Conservation (phyloP, 2,329 filamentous ascomycete genomes). For the Trichoderma arundinaceum region DNA sequence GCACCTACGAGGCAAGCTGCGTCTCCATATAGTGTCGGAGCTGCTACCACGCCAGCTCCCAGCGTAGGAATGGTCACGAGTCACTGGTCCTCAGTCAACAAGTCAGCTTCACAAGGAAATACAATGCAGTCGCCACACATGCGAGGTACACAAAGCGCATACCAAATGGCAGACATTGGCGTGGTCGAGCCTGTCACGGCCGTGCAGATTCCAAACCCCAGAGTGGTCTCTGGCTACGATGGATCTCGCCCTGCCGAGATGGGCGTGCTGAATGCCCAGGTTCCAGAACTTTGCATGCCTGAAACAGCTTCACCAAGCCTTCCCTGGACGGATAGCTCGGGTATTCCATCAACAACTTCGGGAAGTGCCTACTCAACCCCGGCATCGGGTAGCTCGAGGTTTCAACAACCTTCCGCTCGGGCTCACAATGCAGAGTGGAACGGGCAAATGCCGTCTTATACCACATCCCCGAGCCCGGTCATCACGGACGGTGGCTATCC, state of each 20-base stretch:
- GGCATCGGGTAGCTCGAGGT: conserved; percentile 47
- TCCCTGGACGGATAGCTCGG: conserved; percentile 47
- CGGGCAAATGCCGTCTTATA: conserved; percentile 40
- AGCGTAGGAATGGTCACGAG: conserved; percentile 33
- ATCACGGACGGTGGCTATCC: conserved; percentile 37
- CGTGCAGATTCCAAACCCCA: conserved; percentile 33
- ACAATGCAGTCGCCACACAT: conserved; percentile 33
- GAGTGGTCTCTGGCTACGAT: conserved; percentile 34
- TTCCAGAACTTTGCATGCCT: conserved; percentile 36
- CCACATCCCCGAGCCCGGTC: conserved; percentile 35
- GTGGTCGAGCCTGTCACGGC: conserved; percentile 34
- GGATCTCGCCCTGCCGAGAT: conserved; percentile 38
- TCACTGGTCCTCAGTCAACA: conserved; percentile 37
- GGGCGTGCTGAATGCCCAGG: conserved; percentile 33
- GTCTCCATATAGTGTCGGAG: conserved; percentile 24
- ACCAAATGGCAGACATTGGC: conserved; percentile 35
- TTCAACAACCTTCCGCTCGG: conserved; percentile 38
- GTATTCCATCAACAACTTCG: conserved; percentile 53
- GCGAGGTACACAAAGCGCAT: conserved; percentile 35
- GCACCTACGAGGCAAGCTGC: conserved; percentile 36
- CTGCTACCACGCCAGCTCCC: conserved; percentile 29
- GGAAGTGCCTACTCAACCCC: conserved; percentile 56
- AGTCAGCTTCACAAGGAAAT: conserved; percentile 29
- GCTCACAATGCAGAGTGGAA: conserved; percentile 45
- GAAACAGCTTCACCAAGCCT: conserved; percentile 34